phyloP scores from a whole-genome alignment of 2,329 filamentous ascomycete genomes.

The Phialocephala sp. region DNA sequence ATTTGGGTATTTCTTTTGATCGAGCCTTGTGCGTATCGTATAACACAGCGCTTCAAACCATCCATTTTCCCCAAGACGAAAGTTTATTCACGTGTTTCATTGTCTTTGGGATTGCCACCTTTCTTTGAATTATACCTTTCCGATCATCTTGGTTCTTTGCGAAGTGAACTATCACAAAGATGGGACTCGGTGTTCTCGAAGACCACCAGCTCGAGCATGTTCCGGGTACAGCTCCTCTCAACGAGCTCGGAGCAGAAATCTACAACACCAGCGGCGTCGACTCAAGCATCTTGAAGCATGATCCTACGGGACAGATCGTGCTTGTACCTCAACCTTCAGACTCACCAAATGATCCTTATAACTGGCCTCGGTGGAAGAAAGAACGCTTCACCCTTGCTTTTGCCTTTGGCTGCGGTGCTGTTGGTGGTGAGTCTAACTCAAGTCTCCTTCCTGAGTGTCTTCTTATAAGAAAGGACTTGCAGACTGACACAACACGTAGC shows the following conservation, averaged over 20 bases:
- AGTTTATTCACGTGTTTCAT: neutral
- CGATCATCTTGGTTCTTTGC: neutral
- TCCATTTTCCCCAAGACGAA: neutral
- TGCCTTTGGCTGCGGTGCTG: conserved; percentile 48
- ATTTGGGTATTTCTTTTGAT: neutral
- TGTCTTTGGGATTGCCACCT: too few species aligned
- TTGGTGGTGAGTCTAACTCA: conserved; percentile 48
- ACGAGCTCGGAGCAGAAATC: conserved; percentile 43
- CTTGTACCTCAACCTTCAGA: conserved; percentile 58
- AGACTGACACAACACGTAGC: conserved; percentile 34
- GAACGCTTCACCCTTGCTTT: conserved; percentile 48
- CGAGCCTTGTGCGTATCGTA: neutral
- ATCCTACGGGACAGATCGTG: conserved; percentile 50
- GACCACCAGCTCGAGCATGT: conserved; percentile 36
- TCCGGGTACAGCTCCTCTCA: conserved; percentile 40
- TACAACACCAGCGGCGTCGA: conserved; percentile 37
- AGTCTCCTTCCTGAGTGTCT: too few species aligned
- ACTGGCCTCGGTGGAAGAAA: conserved; percentile 50
- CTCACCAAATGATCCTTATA: conserved; percentile 57
- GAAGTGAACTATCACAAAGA: conserved; percentile 11
- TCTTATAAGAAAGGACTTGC: conserved; percentile 7
- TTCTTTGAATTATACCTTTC: neutral
- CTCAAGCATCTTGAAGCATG: conserved; percentile 43
- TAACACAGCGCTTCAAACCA: neutral
- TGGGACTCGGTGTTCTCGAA: conserved; percentile 37